phyloP scores from a whole-genome alignment of 1,139 yeast genomes.

The Hyphopichia fennica region DNA sequence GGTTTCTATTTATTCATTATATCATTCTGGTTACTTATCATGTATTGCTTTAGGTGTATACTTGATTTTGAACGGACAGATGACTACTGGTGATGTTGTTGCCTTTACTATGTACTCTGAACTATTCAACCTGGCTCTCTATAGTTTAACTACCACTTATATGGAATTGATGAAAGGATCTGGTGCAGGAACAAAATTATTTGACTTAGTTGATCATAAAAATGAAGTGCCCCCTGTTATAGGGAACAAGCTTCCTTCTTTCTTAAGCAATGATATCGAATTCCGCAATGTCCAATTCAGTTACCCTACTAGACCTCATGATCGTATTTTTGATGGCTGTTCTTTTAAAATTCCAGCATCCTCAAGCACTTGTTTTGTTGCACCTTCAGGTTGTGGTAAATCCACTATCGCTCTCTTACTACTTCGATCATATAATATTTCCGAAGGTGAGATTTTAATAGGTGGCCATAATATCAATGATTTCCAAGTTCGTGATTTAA shows the following conservation, averaged over 20 bases:
- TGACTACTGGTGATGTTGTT: conserved; percentile 49
- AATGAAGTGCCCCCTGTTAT: conserved; percentile 46
- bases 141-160: conserved; percentile 52
- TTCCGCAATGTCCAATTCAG: conserved; percentile 69
- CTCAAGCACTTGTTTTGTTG: conserved; percentile 84
- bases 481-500: conserved; percentile 69
- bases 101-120: conserved; percentile 53
- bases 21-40: conserved; percentile 46
- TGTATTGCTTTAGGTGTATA: conserved; percentile 48
- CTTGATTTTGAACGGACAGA: conserved; percentile 42
- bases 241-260: conserved; percentile 44
- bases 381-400: conserved; percentile 91
- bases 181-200: conserved; percentile 52
- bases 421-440: conserved; percentile 63
- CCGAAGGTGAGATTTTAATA: conserved; percentile 58
- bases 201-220: conserved; percentile 44
- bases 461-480: conserved; percentile 66
- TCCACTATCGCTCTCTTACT: conserved; percentile 78
- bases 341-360: conserved; percentile 63
- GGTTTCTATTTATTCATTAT: conserved; percentile 46
- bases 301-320: conserved; percentile 88
- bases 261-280: conserved; percentile 54
- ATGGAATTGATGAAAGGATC: conserved; percentile 59
- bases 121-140: conserved; percentile 48
- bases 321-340: conserved; percentile 65